phyloP scores from a whole-genome alignment of 2,329 filamentous ascomycete genomes.

The Aspergillus tanneri region DNA sequence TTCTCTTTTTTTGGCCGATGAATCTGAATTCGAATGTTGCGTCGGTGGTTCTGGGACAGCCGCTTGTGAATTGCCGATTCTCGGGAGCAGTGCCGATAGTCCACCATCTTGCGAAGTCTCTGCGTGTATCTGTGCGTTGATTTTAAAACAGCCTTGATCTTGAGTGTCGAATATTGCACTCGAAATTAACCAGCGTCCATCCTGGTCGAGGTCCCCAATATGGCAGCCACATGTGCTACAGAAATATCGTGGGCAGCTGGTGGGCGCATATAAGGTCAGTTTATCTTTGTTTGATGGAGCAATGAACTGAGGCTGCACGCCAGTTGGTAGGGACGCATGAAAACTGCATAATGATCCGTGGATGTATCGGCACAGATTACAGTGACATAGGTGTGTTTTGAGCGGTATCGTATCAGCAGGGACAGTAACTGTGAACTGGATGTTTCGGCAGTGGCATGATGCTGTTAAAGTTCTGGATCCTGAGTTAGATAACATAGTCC shows the following conservation, averaged over 20 bases:
- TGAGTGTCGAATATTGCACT: slow-evolving; percentile 24
- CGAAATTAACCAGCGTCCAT: slow-evolving; percentile 23
- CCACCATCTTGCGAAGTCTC: slow-evolving; percentile 19
- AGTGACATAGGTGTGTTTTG: slow-evolving; percentile 45
- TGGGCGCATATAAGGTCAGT: slow-evolving; percentile 32
- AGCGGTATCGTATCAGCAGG: slow-evolving; percentile 37
- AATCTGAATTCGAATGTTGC: too few species aligned
- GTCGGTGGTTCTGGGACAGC: neutral
- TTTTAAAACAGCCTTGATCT: slow-evolving; percentile 19
- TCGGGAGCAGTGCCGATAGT: slow-evolving; percentile 17
- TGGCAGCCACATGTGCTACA: slow-evolving; percentile 48
- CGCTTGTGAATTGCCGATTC: slow-evolving; percentile 17
- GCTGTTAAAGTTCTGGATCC: slow-evolving; percentile 26
- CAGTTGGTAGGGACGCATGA: slow-evolving; percentile 24
- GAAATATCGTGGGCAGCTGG: slow-evolving; percentile 35
- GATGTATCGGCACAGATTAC: slow-evolving; percentile 43
- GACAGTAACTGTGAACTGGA: slow-evolving; percentile 38
- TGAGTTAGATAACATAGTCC: too few species aligned
- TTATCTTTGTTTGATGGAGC: slow-evolving; percentile 19
- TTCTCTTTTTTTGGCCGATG: too few species aligned
- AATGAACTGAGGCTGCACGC: slow-evolving; percentile 24
- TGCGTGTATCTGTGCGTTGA: slow-evolving; percentile 21
- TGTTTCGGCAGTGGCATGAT: slow-evolving; percentile 25
- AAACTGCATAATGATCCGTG: slow-evolving; percentile 37
- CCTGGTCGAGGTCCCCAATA: slow-evolving; percentile 17